A percentile compares a stretch with the other conserved stretches of the same genome.
phyloP scores from a whole-genome alignment of 306 rosid genomes.

The Quercus rubra region DNA sequence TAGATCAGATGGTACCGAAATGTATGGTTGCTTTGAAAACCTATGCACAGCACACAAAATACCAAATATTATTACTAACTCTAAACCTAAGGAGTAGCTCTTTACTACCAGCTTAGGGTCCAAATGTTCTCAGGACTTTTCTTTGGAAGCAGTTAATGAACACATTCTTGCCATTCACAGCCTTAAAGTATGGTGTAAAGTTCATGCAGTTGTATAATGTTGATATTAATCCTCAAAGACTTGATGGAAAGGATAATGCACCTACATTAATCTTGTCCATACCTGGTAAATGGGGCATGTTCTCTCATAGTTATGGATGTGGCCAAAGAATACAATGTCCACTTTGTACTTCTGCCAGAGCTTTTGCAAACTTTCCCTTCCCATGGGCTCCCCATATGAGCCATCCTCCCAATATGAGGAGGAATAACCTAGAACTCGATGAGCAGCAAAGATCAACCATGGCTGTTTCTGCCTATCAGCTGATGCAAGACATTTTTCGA shows the following conservation, averaged over 20 bases:
- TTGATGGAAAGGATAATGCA: no score
- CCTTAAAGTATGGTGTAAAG: background rate
- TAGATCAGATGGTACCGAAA: no score
- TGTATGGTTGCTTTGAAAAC: no score
- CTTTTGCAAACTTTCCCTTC: conserved; percentile 27
- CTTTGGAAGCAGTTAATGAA: no score
- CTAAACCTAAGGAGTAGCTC: no score
- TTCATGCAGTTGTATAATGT: no score
- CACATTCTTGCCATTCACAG: no score
- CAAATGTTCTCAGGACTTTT: no score
- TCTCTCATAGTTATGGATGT: conserved; percentile 32
- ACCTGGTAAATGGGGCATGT: conserved; percentile 29
- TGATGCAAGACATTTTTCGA: conserved; percentile 39
- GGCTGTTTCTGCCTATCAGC: conserved; percentile 18
- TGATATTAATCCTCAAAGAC: no score
- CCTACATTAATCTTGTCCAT: background rate
- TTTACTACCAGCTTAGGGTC: no score
- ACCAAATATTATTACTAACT: no score
- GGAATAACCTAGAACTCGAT: conserved; percentile 23
- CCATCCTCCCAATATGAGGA: conserved; percentile 11
- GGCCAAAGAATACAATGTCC: conserved; percentile 32
- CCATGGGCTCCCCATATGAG: conserved; percentile 30
- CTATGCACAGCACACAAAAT: no score
- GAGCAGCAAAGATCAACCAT: conserved; percentile 16
- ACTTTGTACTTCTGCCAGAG: conserved; percentile 38